phyloP scores from a whole-genome alignment of 1,284 basidiomycete genomes.

The Moesziomyces globuligerus region DNA sequence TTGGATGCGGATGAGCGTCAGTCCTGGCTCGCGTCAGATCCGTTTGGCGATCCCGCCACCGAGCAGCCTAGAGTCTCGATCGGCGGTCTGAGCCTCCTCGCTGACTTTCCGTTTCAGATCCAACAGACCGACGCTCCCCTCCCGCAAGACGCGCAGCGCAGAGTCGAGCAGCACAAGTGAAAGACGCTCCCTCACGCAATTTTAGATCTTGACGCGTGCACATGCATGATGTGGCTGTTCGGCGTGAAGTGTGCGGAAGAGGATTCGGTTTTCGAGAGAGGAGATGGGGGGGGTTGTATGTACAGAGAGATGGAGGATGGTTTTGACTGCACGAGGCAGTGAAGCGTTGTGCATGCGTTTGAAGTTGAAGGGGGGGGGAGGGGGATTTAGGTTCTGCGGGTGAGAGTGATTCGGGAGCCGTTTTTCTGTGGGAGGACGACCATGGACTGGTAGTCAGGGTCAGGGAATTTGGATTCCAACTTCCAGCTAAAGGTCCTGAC shows the following conservation, averaged over 20 bases:
- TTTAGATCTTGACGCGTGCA: no score
- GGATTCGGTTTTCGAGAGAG: no score
- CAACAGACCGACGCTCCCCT: not conserved
- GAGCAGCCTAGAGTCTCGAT: constrained; percentile 5
- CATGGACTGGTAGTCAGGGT: constrained; percentile 85
- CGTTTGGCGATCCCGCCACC: constrained; percentile 6
- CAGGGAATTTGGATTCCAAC: constrained; percentile 75
- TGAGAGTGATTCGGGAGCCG: constrained; percentile 19
- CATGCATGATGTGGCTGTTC: no score
- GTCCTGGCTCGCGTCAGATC: constrained; percentile 17
- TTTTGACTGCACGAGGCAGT: no score
- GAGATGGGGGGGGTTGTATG: no score
- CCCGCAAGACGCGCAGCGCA: constrained; percentile 12
- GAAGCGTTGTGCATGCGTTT: no score
- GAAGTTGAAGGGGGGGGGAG: not conserved
- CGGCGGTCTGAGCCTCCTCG: constrained; percentile 30
- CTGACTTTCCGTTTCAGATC: constrained; percentile 24
- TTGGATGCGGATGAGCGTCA: constrained; percentile 12
- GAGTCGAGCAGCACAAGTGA: constrained; percentile 20
- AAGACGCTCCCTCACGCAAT: no score
- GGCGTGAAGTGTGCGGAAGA: no score
- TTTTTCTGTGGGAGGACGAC: constrained; percentile 74
- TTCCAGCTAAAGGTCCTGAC: constrained; percentile 81
- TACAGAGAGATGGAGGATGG: no score
- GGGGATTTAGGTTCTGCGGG: not conserved